Conservation (phyloP, 2,329 filamentous ascomycete genomes). For the Clarireedia monteithiana region DNA sequence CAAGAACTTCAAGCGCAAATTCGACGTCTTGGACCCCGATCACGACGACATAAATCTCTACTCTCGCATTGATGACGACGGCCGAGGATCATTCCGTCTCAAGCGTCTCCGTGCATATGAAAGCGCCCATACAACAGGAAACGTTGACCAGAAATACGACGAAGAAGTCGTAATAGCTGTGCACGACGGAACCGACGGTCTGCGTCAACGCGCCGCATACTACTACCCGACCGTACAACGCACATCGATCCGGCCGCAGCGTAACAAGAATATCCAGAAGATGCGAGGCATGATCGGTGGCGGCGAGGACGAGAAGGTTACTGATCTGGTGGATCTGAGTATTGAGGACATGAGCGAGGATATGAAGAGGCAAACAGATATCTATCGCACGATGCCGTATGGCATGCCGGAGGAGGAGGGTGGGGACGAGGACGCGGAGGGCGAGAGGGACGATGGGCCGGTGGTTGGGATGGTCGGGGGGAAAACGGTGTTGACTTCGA, state of each 20-base stretch:
- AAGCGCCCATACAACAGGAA: conserved; percentile 49
- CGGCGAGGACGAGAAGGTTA: neutral
- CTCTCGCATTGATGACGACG: conserved; percentile 39
- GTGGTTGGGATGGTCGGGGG: neutral
- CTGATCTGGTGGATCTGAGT: conserved; percentile 9
- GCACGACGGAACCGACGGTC: conserved; percentile 44
- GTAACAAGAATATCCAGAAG: conserved; percentile 54
- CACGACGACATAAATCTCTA: conserved; percentile 48
- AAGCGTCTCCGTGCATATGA: conserved; percentile 57
- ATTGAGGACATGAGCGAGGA: neutral
- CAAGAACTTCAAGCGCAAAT: conserved; percentile 50
- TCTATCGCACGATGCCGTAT: neutral
- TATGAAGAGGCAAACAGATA: conserved; percentile 5
- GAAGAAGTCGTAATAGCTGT: conserved; percentile 55
- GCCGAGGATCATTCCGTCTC: conserved; percentile 49
- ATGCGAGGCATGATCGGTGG: conserved; percentile 10
- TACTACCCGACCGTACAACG: conserved; percentile 64
- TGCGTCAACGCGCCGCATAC: conserved; percentile 50
- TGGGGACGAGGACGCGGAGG: neutral
- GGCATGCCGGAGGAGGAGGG: neutral
- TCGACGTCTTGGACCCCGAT: conserved; percentile 49
- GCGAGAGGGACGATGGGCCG: neutral
- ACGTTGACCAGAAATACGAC: conserved; percentile 49
- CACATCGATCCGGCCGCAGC: conserved; percentile 52
- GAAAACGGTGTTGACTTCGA: neutral